Evolutionary conservation across 306 rosid species (phyloP).

Genomic region (Astragalus glycyphyllos): DNA sequence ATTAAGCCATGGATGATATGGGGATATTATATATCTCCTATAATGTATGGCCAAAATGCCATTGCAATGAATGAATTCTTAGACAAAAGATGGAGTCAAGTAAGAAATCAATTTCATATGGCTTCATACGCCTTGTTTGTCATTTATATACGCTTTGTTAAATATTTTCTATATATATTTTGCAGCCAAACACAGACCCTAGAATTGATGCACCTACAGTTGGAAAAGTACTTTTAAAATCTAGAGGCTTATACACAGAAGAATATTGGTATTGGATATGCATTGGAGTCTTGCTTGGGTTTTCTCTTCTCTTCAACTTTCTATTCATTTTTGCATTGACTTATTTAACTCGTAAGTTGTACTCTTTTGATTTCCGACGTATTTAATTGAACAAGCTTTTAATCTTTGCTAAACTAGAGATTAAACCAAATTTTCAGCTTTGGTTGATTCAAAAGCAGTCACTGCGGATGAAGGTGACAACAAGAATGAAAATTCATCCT

Average conservation of each 20-base stretch:
- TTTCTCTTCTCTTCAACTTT: slow-evolving; percentile 66
- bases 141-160: neutral
- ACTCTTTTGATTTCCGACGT: slow-evolving; percentile 28
- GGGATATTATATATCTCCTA: slow-evolving; percentile 79
- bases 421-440: slow-evolving; percentile 52
- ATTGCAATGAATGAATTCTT: slow-evolving; percentile 79
- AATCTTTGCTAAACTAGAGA: neutral
- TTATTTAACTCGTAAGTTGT: slow-evolving; percentile 63
- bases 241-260: slow-evolving; percentile 62
- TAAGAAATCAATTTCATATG: slow-evolving; percentile 44
- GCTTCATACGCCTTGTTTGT: slow-evolving; percentile 23
- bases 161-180: neutral
- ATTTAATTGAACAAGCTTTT: neutral
- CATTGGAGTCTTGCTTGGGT: slow-evolving; percentile 68
- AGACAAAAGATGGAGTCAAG: slow-evolving; percentile 77
- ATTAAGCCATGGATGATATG: slow-evolving; percentile 74
- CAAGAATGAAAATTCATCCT: slow-evolving; percentile 29
- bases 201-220: slow-evolving; percentile 56
- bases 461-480: slow-evolving; percentile 44
- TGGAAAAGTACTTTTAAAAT: slow-evolving; percentile 65
- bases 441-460: slow-evolving; percentile 56
- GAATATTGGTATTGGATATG: slow-evolving; percentile 81
- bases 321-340: slow-evolving; percentile 62
- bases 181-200: slow-evolving; percentile 63
- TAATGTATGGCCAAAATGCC: slow-evolving; percentile 95